Evolutionary conservation across 768 basidiomycete genomes (phyloP).

Genomic region (Baorangia bicolor): DNA sequence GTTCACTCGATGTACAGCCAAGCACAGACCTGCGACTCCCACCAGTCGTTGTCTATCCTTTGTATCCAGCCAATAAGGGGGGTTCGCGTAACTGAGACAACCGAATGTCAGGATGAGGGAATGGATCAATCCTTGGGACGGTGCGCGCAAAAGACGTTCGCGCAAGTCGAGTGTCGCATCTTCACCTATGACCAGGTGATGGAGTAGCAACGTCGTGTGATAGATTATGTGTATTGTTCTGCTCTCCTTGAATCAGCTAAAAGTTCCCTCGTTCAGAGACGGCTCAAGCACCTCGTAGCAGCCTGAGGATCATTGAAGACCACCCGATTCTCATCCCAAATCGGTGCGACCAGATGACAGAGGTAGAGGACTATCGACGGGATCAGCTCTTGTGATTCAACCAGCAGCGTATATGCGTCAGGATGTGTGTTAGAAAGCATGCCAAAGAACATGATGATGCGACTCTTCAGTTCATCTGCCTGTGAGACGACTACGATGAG

Average conservation of each 20-base stretch:
- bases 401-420: conserved; percentile 38
- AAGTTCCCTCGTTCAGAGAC: background rate
- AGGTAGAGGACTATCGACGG: conserved; percentile 64
- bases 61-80: conserved; percentile 56
- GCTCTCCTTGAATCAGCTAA: conserved; percentile 2
- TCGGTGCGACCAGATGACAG: conserved; percentile 46
- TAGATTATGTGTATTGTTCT: conserved; percentile 54
- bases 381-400: conserved; percentile 54
- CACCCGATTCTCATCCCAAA: conserved; percentile 66
- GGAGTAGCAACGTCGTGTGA: conserved; percentile 57
- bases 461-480: conserved; percentile 37
- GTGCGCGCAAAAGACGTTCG: conserved; percentile 55
- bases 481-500: conserved; percentile 16
- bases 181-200: conserved; percentile 57
- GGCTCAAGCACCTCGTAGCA: conserved; percentile 22
- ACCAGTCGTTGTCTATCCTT: conserved; percentile 42
- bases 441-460: conserved; percentile 41
- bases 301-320: conserved; percentile 38
- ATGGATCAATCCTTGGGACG: conserved; percentile 63
- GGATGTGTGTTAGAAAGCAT: conserved; percentile 40
- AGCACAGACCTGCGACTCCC: conserved; percentile 46
- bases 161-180: conserved; percentile 52
- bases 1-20: background rate
- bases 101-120: conserved; percentile 78
- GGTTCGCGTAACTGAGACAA: conserved; percentile 66